Evolutionary conservation across 352 stramenopile genomes (phyloP).

Genomic region (Pythium apleroticum): DNA sequence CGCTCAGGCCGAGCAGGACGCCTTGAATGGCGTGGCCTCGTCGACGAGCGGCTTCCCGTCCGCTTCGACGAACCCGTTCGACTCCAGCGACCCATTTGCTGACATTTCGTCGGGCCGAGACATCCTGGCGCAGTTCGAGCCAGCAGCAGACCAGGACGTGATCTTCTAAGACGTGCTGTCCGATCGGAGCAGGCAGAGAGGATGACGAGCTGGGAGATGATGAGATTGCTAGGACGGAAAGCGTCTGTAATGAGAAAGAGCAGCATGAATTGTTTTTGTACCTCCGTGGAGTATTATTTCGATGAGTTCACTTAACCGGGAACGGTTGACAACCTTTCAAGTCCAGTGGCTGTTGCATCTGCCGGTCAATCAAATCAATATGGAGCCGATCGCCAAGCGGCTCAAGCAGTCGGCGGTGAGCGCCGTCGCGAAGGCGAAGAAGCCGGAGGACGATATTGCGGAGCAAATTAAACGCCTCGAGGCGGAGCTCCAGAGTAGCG

Average conservation of each 20-base stretch:
- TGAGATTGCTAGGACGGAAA: background rate
- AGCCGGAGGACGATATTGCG: slow-evolving; percentile 57
- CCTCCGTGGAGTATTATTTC: slow-evolving; percentile 1
- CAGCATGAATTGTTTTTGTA: slow-evolving; percentile 8
- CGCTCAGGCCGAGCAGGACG: slow-evolving; percentile 1
- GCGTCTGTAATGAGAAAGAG: slow-evolving; percentile 18
- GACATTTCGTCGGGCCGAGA: slow-evolving; percentile 70
- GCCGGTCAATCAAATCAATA: background rate
- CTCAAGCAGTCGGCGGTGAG: slow-evolving; percentile 74
- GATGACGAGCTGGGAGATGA: background rate
- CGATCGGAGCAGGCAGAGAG: background rate
- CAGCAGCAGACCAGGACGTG: slow-evolving; percentile 69
- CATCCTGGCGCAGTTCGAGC: slow-evolving; percentile 82
- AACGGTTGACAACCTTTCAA: slow-evolving; percentile 15
- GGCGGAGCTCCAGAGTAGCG: slow-evolving; percentile 48
- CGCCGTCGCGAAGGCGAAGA: slow-evolving; percentile 19
- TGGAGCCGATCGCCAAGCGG: slow-evolving; percentile 84
- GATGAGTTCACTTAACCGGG: background rate
- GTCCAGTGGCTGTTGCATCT: slow-evolving; percentile 14
- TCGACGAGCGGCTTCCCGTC: slow-evolving; percentile 6
- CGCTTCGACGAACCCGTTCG: slow-evolving; percentile 24
- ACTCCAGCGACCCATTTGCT: slow-evolving; percentile 66
- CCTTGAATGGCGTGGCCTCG: background rate
- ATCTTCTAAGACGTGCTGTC: slow-evolving; percentile 53
- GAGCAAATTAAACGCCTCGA: slow-evolving; percentile 72